Conservation (phyloP, 2,329 filamentous ascomycete genomes). For the Xylaria sp. region DNA sequence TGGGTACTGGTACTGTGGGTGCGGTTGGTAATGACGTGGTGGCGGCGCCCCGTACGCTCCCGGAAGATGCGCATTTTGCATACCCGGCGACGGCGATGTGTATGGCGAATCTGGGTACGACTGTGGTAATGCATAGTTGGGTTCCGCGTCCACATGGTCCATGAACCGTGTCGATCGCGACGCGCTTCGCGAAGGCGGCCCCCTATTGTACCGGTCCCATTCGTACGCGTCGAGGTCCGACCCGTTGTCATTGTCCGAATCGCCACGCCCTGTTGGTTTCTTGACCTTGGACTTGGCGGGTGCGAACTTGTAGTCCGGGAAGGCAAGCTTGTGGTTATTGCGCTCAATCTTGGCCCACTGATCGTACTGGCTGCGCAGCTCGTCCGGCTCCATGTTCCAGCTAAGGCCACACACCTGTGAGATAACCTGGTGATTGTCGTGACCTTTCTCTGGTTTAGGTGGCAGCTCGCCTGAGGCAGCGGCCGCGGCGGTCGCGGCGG, state of each 20-base stretch:
- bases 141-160: slow-evolving; percentile 50
- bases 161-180: slow-evolving; percentile 49
- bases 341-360: slow-evolving; percentile 83
- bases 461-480: slow-evolving; percentile 21
- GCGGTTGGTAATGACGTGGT: slow-evolving; percentile 33
- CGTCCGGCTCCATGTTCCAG: slow-evolving; percentile 84
- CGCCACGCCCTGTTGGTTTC: slow-evolving; percentile 49
- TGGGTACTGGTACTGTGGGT: slow-evolving; percentile 51
- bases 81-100: slow-evolving; percentile 32
- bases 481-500: slow-evolving; percentile 27
- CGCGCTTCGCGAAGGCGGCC: slow-evolving; percentile 47
- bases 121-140: slow-evolving; percentile 45
- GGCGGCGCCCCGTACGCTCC: slow-evolving; percentile 35
- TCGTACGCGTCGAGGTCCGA: slow-evolving; percentile 59
- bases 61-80: slow-evolving; percentile 33
- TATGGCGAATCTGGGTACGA: slow-evolving; percentile 38
- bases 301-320: slow-evolving; percentile 94
- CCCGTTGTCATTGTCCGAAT: slow-evolving; percentile 53
- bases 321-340: slow-evolving; percentile 83
- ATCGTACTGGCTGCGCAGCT: slow-evolving; percentile 80
- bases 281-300: slow-evolving; percentile 73
- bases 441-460: slow-evolving; percentile 37
- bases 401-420: slow-evolving; percentile 87
- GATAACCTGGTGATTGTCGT: slow-evolving; percentile 91
- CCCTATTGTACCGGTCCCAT: slow-evolving; percentile 37